phyloP scores from a whole-genome alignment of 1,139 yeast genomes.

The Diutina sp. region DNA sequence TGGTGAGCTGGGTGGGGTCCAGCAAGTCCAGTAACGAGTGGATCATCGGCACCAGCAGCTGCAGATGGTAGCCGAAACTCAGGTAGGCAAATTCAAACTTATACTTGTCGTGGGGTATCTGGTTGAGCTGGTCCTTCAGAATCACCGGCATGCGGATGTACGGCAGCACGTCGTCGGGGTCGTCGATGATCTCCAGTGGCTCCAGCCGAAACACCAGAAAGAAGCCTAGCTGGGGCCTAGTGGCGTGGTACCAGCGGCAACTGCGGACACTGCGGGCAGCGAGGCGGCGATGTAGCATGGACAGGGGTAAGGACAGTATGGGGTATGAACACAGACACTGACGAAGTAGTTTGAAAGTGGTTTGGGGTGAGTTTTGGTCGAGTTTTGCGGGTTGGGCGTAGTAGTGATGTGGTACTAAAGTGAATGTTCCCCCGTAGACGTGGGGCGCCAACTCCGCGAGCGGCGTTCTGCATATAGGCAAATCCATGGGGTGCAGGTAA shows the following conservation, averaged over 20 bases:
- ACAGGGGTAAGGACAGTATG: not conserved
- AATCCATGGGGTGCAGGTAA: not conserved
- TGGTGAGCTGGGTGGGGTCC: conserved; percentile 33
- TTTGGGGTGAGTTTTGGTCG: not conserved
- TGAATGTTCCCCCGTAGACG: not conserved
- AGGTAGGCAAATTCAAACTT: conserved; percentile 35
- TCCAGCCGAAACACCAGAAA: conserved; percentile 1
- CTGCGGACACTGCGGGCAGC: not conserved
- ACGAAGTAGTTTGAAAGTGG: no score
- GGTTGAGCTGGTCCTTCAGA: not conserved
- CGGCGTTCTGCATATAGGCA: not conserved
- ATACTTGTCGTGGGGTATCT: conserved; percentile 25
- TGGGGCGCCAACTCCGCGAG: not conserved
- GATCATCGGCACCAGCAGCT: conserved; percentile 24
- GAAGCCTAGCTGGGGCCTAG: not conserved
- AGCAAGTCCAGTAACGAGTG: conserved; percentile 40
- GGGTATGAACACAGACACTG: not conserved
- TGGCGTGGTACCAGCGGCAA: not conserved
- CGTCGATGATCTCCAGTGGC: not conserved
- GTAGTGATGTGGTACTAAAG: not conserved
- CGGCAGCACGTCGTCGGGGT: conserved; percentile 1
- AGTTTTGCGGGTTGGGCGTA: not conserved
- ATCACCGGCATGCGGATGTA: not conserved
- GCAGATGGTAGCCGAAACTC: conserved; percentile 37
- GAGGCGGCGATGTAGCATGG: not conserved